Percentiles rank a stretch among this genome's conserved stretches.
phyloP scores from a whole-genome alignment of 169 alveolate species.

The Babesia bovis region DNA sequence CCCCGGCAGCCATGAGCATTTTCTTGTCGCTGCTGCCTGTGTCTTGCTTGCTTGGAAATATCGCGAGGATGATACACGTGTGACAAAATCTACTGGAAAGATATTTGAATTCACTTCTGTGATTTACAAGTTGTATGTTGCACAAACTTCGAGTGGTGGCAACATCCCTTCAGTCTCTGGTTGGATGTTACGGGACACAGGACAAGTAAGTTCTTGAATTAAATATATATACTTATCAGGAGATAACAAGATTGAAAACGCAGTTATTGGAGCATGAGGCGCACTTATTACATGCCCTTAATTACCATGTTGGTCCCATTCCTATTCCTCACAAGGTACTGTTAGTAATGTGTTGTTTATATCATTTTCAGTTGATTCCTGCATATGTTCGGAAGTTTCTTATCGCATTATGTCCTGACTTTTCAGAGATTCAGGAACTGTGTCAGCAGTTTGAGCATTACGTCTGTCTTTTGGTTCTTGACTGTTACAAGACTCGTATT shows the following conservation, averaged over 20 bases:
- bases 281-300: constrained; percentile 53
- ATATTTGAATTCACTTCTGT: constrained; percentile 40
- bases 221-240: constrained; percentile 7
- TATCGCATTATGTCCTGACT: constrained; percentile 33
- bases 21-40: constrained; percentile 56
- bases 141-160: constrained; percentile 18
- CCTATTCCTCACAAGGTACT: constrained; percentile 56
- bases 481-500: constrained; percentile 60
- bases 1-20: constrained; percentile 47
- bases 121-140: constrained; percentile 52
- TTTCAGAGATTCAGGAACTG: constrained; percentile 38
- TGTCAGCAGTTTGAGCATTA: constrained; percentile 27
- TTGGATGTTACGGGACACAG: constrained; percentile 66
- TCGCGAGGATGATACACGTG: constrained; percentile 57
- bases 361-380: constrained; percentile 31
- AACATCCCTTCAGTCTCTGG: constrained; percentile 42
- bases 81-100: constrained; percentile 32
- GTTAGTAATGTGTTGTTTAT: no score
- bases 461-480: constrained; percentile 43
- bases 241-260: constrained; percentile 41
- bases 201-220: constrained; percentile 18
- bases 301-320: constrained; percentile 62
- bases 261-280: constrained; percentile 49
- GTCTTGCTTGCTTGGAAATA: constrained; percentile 68
- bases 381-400: constrained; percentile 43